Evolutionary conservation across 2,329 filamentous ascomycete species (phyloP).

Genomic region (Escovopsis sp.): DNA sequence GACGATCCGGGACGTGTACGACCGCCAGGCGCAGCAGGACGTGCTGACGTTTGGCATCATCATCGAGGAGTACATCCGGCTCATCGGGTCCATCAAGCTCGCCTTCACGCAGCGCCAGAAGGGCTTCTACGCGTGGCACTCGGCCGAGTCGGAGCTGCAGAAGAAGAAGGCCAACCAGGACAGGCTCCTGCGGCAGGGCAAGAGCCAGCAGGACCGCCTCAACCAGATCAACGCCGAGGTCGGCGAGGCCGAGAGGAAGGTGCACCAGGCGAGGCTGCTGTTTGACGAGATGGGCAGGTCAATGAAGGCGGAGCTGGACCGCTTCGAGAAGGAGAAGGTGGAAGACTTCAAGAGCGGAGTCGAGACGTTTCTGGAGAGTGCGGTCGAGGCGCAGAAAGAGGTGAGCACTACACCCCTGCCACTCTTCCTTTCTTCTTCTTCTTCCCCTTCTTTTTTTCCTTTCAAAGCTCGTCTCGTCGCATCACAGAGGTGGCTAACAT

Average conservation of each 20-base stretch:
- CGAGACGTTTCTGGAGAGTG: conserved; percentile 92
- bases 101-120: conserved; percentile 89
- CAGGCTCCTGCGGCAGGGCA: conserved; percentile 86
- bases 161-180: conserved; percentile 85
- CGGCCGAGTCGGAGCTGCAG: conserved; percentile 74
- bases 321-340: conserved; percentile 94
- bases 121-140: conserved; percentile 87
- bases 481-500: conserved; percentile 11
- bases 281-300: conserved; percentile 96
- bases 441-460: not conserved
- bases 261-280: conserved; percentile 74
- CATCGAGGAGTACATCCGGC: conserved; percentile 92
- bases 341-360: conserved; percentile 98
- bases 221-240: conserved; percentile 89
- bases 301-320: conserved; percentile 80
- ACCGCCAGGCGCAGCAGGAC: conserved; percentile 93
- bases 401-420: conserved; percentile 31
- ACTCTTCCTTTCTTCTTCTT: too few species aligned
- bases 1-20: conserved; percentile 87
- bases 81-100: conserved; percentile 90
- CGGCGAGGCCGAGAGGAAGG: conserved; percentile 82
- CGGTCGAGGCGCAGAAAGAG: conserved; percentile 97
- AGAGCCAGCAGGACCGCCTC: conserved; percentile 88
- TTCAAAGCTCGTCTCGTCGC: not conserved
- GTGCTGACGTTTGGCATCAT: conserved; percentile 93